These are phyloP conservation scores for Lodderomyces beijingensis DNA, from an alignment of 1,139 yeast species.

Conservation along the genomic window DNA sequence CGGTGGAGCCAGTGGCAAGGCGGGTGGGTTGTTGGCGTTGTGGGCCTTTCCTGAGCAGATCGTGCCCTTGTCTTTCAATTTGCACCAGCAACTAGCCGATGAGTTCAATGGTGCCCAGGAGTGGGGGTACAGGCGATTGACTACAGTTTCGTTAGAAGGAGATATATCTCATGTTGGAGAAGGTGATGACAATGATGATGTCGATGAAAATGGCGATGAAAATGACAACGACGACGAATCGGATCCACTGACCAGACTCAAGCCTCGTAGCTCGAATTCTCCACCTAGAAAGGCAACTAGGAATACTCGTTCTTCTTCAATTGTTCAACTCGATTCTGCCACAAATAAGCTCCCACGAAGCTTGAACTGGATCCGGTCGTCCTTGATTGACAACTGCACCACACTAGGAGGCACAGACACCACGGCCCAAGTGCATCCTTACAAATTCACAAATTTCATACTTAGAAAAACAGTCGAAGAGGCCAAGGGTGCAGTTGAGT, in stretches of 20 bases:
- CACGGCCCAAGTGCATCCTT: slow-evolving; percentile 97
- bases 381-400: slow-evolving; percentile 69
- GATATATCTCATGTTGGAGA: slow-evolving; percentile 45
- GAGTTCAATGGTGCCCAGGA: slow-evolving; percentile 74
- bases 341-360: slow-evolving; percentile 52
- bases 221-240: background rate
- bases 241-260: slow-evolving; percentile 10
- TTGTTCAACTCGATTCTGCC: slow-evolving; percentile 11
- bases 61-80: slow-evolving; percentile 79
- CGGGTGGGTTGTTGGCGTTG: slow-evolving; percentile 89
- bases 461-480: slow-evolving; percentile 73
- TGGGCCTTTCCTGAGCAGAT: slow-evolving; percentile 98
- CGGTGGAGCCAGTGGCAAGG: slow-evolving; percentile 97
- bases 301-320: slow-evolving; percentile 18
- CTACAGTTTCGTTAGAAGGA: slow-evolving; percentile 86
- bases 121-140: slow-evolving; percentile 91
- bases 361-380: slow-evolving; percentile 75
- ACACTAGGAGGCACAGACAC: slow-evolving; percentile 80
- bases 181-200: slow-evolving; percentile 9
- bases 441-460: slow-evolving; percentile 79
- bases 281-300: slow-evolving; percentile 27
- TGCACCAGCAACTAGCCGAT: slow-evolving; percentile 80
- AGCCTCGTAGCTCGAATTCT: slow-evolving; percentile 21
- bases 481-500: slow-evolving; percentile 71
- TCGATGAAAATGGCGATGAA: slow-evolving; percentile 9